Percentiles rank a stretch among this genome's conserved stretches.
These are phyloP conservation scores for Trichosporon faecale DNA, from an alignment of 1,284 basidiomycete species.

Conservation along the genomic window DNA sequence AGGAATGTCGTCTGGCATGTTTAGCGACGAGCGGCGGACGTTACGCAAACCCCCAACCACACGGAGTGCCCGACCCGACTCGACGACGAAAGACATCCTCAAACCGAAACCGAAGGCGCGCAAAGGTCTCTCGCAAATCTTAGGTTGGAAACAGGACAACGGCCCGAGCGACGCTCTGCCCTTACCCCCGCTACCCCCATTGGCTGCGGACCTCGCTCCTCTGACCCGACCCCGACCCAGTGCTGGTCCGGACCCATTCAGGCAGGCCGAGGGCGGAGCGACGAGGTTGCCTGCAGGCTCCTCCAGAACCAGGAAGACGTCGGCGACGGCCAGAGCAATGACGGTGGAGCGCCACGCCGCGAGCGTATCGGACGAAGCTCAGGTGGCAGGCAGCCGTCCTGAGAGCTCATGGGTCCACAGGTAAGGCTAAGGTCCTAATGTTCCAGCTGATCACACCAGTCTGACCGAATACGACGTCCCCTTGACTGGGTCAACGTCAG, in stretches of 20 bases:
- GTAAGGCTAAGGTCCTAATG: background rate
- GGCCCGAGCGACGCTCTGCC: background rate
- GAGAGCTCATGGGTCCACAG: background rate
- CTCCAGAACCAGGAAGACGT: background rate
- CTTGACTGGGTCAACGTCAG: slow-evolving; percentile 3
- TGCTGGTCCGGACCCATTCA: slow-evolving; percentile 1
- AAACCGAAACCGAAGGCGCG: background rate
- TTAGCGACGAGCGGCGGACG: background rate
- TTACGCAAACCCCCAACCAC: background rate
- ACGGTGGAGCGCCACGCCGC: background rate
- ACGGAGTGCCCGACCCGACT: background rate
- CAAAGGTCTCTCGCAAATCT: slow-evolving; percentile 2
- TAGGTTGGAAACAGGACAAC: background rate
- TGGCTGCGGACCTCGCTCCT: background rate
- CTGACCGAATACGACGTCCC: background rate
- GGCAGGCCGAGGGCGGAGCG: background rate
- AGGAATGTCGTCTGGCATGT: background rate
- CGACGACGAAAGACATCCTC: background rate
- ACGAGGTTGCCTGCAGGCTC: background rate
- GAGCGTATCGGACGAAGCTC: background rate
- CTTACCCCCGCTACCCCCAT: background rate
- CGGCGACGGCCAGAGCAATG: background rate
- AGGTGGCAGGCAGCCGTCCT: background rate
- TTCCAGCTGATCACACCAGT: background rate
- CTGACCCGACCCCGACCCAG: background rate